Evolutionary conservation across 495 filamentous ascomycete species (phyloP), one percentile per base, ranked within the genome.

Genomic region (Letharia columbiana): DNA sequence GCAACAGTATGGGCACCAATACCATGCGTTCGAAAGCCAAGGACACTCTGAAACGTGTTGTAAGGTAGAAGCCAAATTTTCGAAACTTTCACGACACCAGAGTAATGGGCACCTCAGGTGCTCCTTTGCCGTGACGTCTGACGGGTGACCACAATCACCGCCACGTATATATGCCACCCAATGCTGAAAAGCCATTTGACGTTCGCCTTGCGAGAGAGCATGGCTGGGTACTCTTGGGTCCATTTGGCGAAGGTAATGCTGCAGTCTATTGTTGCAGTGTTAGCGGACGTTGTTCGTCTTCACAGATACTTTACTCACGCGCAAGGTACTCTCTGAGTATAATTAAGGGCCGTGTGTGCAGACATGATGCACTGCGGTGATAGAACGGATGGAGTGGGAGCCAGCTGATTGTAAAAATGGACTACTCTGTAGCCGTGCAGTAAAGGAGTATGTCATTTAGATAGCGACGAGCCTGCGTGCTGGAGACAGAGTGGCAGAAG

Each of bases 1-100:
- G 45, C 58, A 28, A 42, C 64, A 66, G 49, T 50, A 41, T 18
- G 64, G 64, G 23, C 64, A 66, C 64, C 63, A 69, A n/a, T 69
- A 69, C 39, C 56, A 69, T 1, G 52, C 45, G 23, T 69, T 40
- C 33, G 31, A 31, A 4, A 69, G 67, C n/a, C 33, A 60, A 9
- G 44, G 57, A 42, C 67, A 69, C 13, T 23, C 28, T 15, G 41
- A 60, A 40, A 66, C 31, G 40, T 69, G 67, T 2, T 61, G 42
- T 11, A 69, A 23, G 4, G 54, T 59, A 35, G 63, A 28, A 15
- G 42, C 58, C 8, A 54, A 37, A n/a, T 66, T 45, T 4, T 66
- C 63, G n/a, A 65, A 61, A 0, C 18, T 62, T 17, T 69, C 57
- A 18, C 67, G 62, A 47, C 67, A 69, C 63, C 63, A 66, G 18